Percentiles rank a stretch among this genome's conserved stretches.
phyloP scores from a whole-genome alignment of 2,329 filamentous ascomycete species.

The Alternaria triticimaculans region DNA sequence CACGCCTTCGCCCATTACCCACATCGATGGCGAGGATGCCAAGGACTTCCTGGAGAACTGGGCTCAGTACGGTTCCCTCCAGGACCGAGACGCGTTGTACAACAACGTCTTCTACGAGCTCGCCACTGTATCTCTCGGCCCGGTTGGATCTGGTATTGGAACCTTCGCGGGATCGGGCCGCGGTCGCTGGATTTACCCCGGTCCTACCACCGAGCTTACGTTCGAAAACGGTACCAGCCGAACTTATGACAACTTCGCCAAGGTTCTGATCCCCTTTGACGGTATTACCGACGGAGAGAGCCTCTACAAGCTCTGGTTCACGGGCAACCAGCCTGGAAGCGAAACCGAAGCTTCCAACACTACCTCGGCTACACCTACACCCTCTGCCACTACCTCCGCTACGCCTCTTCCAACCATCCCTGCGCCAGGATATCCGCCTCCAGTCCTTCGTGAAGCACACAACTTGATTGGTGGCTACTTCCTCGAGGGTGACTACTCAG shows the following conservation, averaged over 20 bases:
- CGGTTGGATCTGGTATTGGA: constrained; percentile 50
- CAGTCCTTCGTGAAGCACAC: constrained; percentile 49
- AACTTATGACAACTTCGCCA: constrained; percentile 53
- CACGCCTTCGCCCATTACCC: constrained; percentile 57
- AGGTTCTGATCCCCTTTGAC: constrained; percentile 50
- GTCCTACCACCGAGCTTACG: constrained; percentile 51
- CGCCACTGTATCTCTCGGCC: constrained; percentile 52
- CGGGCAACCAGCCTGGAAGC: constrained; percentile 28
- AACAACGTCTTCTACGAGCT: constrained; percentile 58
- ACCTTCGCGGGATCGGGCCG: constrained; percentile 55
- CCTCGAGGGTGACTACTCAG: constrained; percentile 53
- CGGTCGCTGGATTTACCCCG: constrained; percentile 53
- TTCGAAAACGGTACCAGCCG: constrained; percentile 55
- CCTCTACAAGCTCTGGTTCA: constrained; percentile 49
- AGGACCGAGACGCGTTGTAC: constrained; percentile 66
- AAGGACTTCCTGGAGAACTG: constrained; percentile 57
- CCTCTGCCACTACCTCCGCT: constrained; percentile 18
- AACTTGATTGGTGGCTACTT: constrained; percentile 58
- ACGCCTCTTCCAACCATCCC: constrained; percentile 30
- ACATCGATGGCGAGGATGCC: constrained; percentile 65
- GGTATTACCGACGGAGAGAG: constrained; percentile 52
- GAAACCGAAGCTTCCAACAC: constrained; percentile 18
- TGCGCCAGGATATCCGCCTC: constrained; percentile 54
- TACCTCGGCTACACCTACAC: constrained; percentile 26
- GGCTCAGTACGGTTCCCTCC: constrained; percentile 56